These are phyloP conservation scores for Colletotrichum eleusines DNA, from an alignment of 2,329 filamentous ascomycete species.

Conservation along the genomic window DNA sequence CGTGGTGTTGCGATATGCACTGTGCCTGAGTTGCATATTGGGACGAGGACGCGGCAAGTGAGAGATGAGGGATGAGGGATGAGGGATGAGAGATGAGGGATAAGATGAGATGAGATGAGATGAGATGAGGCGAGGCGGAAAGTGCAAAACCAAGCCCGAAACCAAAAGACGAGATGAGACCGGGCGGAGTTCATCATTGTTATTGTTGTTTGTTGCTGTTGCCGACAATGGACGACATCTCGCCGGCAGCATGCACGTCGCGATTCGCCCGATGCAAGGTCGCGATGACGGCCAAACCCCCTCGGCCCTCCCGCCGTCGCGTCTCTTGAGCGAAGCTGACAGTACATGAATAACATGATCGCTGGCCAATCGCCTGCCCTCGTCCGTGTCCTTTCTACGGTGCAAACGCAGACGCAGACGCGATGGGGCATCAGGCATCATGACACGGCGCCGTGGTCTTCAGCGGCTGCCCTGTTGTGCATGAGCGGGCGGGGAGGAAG, in stretches of 20 bases:
- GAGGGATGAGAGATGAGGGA: too few species aligned
- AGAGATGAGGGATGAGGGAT: background rate
- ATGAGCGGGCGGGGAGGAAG: background rate
- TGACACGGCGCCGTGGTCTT: too few species aligned
- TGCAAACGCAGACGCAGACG: background rate
- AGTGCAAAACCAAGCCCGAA: background rate
- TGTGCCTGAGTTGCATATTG: background rate
- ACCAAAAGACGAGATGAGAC: constrained; percentile 11
- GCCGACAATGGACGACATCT: background rate
- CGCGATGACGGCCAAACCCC: background rate
- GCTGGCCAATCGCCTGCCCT: background rate
- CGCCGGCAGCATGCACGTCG: background rate
- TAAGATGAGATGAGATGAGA: constrained; percentile 16
- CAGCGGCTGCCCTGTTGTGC: constrained; percentile 31
- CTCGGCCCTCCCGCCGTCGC: background rate
- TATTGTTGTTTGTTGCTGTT: background rate
- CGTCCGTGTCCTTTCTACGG: background rate
- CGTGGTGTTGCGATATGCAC: background rate
- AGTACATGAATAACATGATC: too few species aligned
- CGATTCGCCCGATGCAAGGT: constrained; percentile 7
- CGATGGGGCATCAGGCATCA: too few species aligned
- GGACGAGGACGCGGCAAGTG: constrained; percentile 6
- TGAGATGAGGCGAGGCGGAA: background rate
- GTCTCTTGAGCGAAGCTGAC: background rate
- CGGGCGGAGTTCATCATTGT: background rate